These are phyloP conservation scores for Saccharomyces pastorianus DNA, from an alignment of 1,139 yeast species.

Conservation along the genomic window DNA sequence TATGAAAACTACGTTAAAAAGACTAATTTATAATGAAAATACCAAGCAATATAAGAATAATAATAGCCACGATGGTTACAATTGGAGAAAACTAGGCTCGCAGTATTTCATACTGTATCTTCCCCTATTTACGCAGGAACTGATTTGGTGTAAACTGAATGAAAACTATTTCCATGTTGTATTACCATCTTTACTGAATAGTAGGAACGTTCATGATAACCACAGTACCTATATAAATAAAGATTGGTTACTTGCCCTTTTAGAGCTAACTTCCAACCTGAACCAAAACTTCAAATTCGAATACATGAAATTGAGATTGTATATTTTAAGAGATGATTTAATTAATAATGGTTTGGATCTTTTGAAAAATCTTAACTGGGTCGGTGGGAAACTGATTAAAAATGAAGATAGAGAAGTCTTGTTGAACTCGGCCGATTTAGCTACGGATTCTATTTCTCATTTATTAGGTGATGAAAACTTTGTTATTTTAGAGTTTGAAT, in stretches of 20 bases:
- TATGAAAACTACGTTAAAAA: slow-evolving; percentile 8
- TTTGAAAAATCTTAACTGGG: slow-evolving; percentile 27
- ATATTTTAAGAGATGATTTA: slow-evolving; percentile 19
- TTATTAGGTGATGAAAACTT: slow-evolving; percentile 24
- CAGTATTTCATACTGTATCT: slow-evolving; percentile 20
- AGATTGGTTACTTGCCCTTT: slow-evolving; percentile 23
- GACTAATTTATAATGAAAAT: not conserved
- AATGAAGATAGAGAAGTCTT: slow-evolving; percentile 21
- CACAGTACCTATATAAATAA: slow-evolving; percentile 11
- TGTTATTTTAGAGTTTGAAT: slow-evolving; percentile 27
- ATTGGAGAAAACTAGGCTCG: slow-evolving; percentile 22
- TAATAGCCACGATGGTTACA: not conserved
- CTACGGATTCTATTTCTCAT: slow-evolving; percentile 10
- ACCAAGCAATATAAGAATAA: not conserved
- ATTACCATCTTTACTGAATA: slow-evolving; percentile 7
- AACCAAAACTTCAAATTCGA: slow-evolving; percentile 5
- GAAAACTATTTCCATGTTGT: slow-evolving; percentile 17
- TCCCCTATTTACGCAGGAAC: slow-evolving; percentile 19
- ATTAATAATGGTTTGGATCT: slow-evolving; percentile 16
- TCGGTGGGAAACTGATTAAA: slow-evolving; percentile 26
- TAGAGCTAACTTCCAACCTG: slow-evolving; percentile 20
- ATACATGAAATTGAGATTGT: slow-evolving; percentile 16
- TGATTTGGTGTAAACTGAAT: slow-evolving; percentile 22
- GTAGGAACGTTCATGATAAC: slow-evolving; percentile 2
- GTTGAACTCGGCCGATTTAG: slow-evolving; percentile 2